Base-by-base conservation (phyloP, 495 filamentous ascomycete species). In the Aspergillus sclerotiicarbonarius region DNA sequence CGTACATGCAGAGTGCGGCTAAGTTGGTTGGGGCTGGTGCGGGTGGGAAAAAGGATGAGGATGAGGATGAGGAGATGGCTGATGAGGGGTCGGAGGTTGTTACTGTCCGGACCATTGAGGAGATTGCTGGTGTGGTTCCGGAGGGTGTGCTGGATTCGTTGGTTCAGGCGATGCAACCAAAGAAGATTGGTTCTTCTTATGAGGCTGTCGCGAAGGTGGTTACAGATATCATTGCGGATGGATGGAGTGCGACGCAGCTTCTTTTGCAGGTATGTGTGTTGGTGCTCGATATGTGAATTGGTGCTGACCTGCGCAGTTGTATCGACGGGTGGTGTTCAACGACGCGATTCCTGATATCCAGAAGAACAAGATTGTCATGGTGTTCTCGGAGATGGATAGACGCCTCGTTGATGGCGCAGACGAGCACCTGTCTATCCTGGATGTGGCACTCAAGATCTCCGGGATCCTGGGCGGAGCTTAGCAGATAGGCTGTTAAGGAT, bases 321-420 rank as follows among this genome's bases (percentile, higher is more conserved):
- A 96, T 65, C 87, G 91, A 65, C 80, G 82, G 32, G 71, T 96
- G 47, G 76, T 98, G 6, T 91, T 86, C 71, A 89, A 95, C 63
- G 94, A 98, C 67, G 76, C 83, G 31, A 85, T 96, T 19, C 82
- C 85, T 0, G 90, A 96, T 66, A 74, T 82, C 10, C 87, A 94
- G 64, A 99, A 99, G 77, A 93, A 90, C 65, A 88, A 87, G 75
- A 96, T 99, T 58, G 87, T 92, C 25, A 80, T 88, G 62, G 79
- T 90, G 20, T 98, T 99, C 67, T 96, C 91, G 0, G 93, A 97
- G 69, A 77, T 91, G 51, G 94, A 99, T 63, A 97, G 96, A 79
- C 82, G 94, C 51, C 71, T 99, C 49, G 88, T 95, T n/a, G 95
- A 99, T 71, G 94, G 94, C n/a, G 87, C 91, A 4, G 95, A 99